Evolutionary conservation across 2,329 filamentous ascomycete genomes (phyloP).

Genomic region (Periconia sp.): DNA sequence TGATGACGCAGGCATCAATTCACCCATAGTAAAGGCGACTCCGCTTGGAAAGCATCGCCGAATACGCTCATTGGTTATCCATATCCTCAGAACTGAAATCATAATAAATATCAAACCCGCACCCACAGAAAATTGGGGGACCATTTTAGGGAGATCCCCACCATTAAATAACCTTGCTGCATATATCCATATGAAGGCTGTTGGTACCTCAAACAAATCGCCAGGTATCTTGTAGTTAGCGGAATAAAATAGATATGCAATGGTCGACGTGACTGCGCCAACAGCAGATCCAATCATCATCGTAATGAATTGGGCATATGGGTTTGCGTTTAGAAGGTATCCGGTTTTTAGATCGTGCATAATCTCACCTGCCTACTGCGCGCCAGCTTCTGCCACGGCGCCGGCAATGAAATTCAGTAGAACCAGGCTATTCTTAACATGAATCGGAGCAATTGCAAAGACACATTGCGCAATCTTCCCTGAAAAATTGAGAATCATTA

Average conservation of each 20-base stretch:
- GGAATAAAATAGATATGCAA: slow-evolving; percentile 81
- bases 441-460: slow-evolving; percentile 79
- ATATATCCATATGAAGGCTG: too few relatives aligned
- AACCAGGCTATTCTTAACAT: slow-evolving; percentile 73
- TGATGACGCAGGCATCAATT: neutral
- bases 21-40: too few relatives aligned
- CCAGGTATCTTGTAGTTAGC: too few relatives aligned
- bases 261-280: slow-evolving; percentile 81
- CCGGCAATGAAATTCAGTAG: slow-evolving; percentile 94
- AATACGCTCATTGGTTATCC: too few relatives aligned
- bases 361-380: slow-evolving; percentile 90
- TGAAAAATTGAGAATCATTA: too few relatives aligned
- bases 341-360: slow-evolving; percentile 97
- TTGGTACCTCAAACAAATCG: too few relatives aligned
- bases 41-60: neutral
- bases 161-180: too few relatives aligned
- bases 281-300: slow-evolving; percentile 86
- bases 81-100: too few relatives aligned
- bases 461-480: slow-evolving; percentile 92
- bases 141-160: too few relatives aligned
- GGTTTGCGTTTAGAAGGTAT: slow-evolving; percentile 84
- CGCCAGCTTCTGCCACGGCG: slow-evolving; percentile 82
- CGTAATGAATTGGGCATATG: slow-evolving; percentile 92
- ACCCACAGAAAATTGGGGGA: too few relatives aligned
- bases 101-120: too few relatives aligned